A percentile compares a stretch with the other conserved stretches of the same genome.
Conservation (phyloP, 306 rosid genomes). For the Cucumis cinereus region DNA sequence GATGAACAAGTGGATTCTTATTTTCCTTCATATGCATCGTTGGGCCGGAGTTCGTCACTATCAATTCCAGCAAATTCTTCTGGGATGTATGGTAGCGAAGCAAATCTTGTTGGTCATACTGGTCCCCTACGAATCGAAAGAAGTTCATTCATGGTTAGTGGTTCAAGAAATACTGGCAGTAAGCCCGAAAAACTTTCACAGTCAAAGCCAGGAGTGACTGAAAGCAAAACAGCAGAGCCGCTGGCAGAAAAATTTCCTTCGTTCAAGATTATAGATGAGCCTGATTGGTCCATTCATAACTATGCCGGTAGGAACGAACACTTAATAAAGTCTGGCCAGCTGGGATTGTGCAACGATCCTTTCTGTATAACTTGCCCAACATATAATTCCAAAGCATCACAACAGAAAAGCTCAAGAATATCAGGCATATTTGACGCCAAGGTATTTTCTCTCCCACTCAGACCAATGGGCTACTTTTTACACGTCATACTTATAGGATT, state of each 20-base stretch:
- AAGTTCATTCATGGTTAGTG: conserved; percentile 50
- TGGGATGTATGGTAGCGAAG: conserved; percentile 30
- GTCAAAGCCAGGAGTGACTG: conserved; percentile 14
- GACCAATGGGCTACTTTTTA: background rate
- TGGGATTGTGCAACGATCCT: conserved; percentile 90
- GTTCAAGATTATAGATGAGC: conserved; percentile 7
- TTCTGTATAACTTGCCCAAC: conserved; percentile 87
- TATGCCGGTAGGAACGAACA: conserved; percentile 43
- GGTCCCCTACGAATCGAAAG: conserved; percentile 58
- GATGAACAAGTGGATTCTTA: conserved; percentile 23
- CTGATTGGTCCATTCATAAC: conserved; percentile 26
- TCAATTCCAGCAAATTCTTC: conserved; percentile 37
- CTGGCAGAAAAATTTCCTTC: conserved; percentile 26
- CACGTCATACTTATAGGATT: background rate
- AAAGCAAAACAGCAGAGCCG: conserved; percentile 19
- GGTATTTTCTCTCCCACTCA: conserved; percentile 31
- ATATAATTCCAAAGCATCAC: conserved; percentile 29
- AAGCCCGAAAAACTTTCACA: conserved; percentile 24
- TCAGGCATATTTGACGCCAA: conserved; percentile 37
- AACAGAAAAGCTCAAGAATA: conserved; percentile 23
- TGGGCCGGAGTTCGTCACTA: conserved; percentile 50
- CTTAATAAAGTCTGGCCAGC: conserved; percentile 69
- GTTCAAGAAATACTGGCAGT: conserved; percentile 30
- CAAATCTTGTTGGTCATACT: conserved; percentile 52
- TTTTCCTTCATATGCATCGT: conserved; percentile 21